Percentiles rank a stretch among this genome's conserved stretches.
Conservation (phyloP, 2,329 filamentous ascomycete genomes). For the Ophiocordyceps robertsii region DNA sequence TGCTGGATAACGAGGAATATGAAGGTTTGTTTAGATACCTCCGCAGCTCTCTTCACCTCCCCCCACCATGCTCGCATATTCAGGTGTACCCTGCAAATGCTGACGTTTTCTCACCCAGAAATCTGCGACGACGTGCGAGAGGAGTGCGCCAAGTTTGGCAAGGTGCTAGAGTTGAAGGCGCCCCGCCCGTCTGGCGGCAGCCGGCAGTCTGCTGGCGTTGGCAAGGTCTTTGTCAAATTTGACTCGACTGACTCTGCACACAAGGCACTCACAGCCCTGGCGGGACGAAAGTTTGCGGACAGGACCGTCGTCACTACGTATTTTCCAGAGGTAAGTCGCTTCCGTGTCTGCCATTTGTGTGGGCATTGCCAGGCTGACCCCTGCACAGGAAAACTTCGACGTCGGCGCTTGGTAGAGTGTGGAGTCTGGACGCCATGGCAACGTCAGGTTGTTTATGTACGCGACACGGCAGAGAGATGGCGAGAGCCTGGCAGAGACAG, state of each 20-base stretch:
- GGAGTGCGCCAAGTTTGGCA: constrained; percentile 85
- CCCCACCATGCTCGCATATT: neutral
- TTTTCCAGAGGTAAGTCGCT: constrained; percentile 65
- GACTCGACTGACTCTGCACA: constrained; percentile 64
- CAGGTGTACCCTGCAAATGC: neutral
- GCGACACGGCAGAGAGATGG: too few relatives aligned
- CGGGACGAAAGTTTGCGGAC: constrained; percentile 90
- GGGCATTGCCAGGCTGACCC: constrained; percentile 16
- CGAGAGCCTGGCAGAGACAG: too few relatives aligned
- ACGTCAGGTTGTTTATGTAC: neutral
- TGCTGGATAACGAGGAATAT: constrained; percentile 89
- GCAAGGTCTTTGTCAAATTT: constrained; percentile 97
- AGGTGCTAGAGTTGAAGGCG: constrained; percentile 79
- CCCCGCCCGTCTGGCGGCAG: constrained; percentile 74
- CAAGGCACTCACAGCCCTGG: constrained; percentile 77
- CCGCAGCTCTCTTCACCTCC: neutral
- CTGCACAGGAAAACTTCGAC: constrained; percentile 78
- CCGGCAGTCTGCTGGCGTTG: constrained; percentile 76
- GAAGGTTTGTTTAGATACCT: constrained; percentile 48
- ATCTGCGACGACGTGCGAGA: constrained; percentile 90
- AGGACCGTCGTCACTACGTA: constrained; percentile 93
- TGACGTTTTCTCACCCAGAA: constrained; percentile 41
- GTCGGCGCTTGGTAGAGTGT: constrained; percentile 67
- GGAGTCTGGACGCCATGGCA: neutral
- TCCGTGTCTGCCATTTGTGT: neutral